Evolutionary conservation across 805 yeast genomes (phyloP), one percentile per base, ranked within the genome.

Genomic region (Tetrapisispora fleetii): DNA sequence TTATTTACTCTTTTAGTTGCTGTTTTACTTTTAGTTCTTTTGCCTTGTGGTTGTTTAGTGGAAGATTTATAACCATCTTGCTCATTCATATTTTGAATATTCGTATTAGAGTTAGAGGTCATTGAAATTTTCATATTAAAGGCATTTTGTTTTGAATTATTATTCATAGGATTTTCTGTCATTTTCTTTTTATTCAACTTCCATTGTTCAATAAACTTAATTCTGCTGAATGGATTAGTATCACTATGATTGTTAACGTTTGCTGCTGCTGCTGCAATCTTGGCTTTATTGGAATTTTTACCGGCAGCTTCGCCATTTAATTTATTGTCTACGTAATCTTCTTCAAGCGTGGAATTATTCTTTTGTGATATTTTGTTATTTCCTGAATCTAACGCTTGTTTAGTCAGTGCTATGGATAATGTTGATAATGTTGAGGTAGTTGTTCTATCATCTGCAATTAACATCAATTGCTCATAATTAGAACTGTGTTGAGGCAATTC

Each of bases 401-500:
- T 62, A 11, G 62, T 56, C 30, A 59, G 50, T 1, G 74, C 60
- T 1, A 70, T 62, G 8, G 72, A 66, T 33, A 72, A 64, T 1
- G 74, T 65, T 3, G 72, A 68, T 48, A 64, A 64, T 14, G 69
- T 73, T 55, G 58, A 65, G 47, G 64, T 67, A 48, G 60, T 69
- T 38, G 64, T 58, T 47, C 67, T 65, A 45, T 80, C 83, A 53
- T 74, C 75, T 74, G 81, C 69, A 10, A 80, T 73, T 30, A 82
- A 71, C 98, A 91, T 91, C 61, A 89, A 72, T 60, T 87, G 95
- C 65, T 93, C 98, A 68, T 85, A 88, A 54, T 88, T 95, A 1
- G 90, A 80, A 49, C 81, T 78, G 56, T 85, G 85, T 61, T 88
- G 95, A 37, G 81, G 78, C 24, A 72, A 61, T 53, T 83, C 88